Evolutionary conservation across 768 basidiomycete species (phyloP).

Genomic region (Multifurca ochricompacta): DNA sequence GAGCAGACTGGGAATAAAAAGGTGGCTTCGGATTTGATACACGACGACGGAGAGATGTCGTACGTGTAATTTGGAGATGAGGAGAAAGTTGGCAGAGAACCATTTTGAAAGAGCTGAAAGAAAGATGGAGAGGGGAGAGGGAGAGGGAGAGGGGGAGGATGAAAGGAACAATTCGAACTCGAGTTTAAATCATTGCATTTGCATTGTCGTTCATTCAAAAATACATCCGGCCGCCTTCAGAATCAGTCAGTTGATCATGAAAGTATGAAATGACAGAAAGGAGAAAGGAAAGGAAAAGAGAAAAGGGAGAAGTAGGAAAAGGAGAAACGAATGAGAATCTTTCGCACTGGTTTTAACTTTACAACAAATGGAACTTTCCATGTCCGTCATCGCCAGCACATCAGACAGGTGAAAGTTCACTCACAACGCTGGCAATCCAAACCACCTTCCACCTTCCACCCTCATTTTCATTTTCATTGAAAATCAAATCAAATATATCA

Average conservation of each 20-base stretch:
- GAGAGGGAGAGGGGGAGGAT: neutral
- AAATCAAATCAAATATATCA: too few species aligned
- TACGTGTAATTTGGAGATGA: constrained; percentile 13
- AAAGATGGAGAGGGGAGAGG: neutral
- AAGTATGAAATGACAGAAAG: too few species aligned
- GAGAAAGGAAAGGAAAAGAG: too few species aligned
- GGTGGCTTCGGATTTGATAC: constrained; percentile 13
- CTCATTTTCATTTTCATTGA: too few species aligned
- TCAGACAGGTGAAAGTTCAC: too few species aligned
- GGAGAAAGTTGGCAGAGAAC: constrained; percentile 15
- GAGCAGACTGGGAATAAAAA: neutral
- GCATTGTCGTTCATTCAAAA: neutral
- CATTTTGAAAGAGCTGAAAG: too few species aligned
- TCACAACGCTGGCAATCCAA: too few species aligned
- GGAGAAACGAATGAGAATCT: too few species aligned
- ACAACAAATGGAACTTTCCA: constrained; percentile 9
- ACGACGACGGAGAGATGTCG: constrained; percentile 18
- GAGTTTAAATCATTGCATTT: neutral
- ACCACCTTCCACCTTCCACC: too few species aligned
- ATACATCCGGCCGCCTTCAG: constrained; percentile 3
- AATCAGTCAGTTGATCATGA: neutral
- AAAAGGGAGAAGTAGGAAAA: too few species aligned
- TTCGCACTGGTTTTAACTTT: too few species aligned
- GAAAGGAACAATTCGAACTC: neutral
- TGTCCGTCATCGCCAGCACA: neutral